Conservation (phyloP, 2,329 filamentous ascomycete genomes). For the Nigrospora sphaerica region DNA sequence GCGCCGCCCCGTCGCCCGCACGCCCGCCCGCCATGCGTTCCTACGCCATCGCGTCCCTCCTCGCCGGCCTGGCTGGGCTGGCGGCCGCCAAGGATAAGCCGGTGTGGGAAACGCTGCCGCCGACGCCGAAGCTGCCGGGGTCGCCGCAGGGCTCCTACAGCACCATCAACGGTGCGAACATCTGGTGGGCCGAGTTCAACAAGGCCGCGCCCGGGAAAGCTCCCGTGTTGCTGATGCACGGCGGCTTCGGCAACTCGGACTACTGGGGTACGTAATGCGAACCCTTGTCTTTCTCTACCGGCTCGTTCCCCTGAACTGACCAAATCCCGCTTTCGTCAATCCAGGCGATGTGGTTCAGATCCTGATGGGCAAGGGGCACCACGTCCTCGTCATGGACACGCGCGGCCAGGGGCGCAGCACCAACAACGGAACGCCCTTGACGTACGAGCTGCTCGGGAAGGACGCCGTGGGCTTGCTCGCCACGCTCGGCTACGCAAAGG, state of each 20-base stretch:
- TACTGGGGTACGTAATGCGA: slow-evolving; percentile 16
- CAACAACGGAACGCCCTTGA: slow-evolving; percentile 26
- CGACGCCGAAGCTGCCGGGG: slow-evolving; percentile 27
- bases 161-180: slow-evolving; percentile 27
- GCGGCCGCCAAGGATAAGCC: slow-evolving; percentile 7
- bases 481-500: slow-evolving; percentile 17
- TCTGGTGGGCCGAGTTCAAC: slow-evolving; percentile 32
- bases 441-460: slow-evolving; percentile 27
- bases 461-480: slow-evolving; percentile 26
- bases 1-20: too few relatives aligned
- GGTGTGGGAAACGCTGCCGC: slow-evolving; percentile 25
- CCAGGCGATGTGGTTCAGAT: slow-evolving; percentile 26
- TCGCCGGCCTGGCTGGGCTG: too few relatives aligned
- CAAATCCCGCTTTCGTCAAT: too few relatives aligned
- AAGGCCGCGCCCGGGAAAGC: slow-evolving; percentile 23
- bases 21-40: too few relatives aligned
- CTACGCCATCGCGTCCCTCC: too few relatives aligned
- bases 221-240: slow-evolving; percentile 31
- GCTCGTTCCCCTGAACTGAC: not conserved
- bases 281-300: not conserved
- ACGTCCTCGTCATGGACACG: slow-evolving; percentile 31
- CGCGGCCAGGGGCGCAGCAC: slow-evolving; percentile 33
- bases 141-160: slow-evolving; percentile 21
- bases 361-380: slow-evolving; percentile 23
- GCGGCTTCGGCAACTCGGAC: slow-evolving; percentile 32